Evolutionary conservation across 2,329 filamentous ascomycete species (phyloP), one percentile per base, ranked within the genome.

Genomic region (Xylaria sp.): DNA sequence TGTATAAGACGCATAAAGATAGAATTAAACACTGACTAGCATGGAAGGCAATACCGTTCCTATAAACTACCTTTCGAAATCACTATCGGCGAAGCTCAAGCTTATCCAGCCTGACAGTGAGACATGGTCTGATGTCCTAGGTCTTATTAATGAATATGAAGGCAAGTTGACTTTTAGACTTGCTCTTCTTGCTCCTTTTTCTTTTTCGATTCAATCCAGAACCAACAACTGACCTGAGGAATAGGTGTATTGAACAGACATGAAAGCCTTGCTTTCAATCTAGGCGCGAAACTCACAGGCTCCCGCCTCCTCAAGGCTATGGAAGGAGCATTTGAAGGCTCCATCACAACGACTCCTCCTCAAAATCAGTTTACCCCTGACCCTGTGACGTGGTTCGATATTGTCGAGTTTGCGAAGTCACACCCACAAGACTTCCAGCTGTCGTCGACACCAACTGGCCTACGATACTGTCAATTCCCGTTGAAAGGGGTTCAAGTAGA

Each of bases 231-330:
- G 68, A 73, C 64, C 68, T 56, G 62, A 46, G 57, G 26, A 61
- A 46, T 68, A 86, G 93, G 90, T 72, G 92, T 96, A 17, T 84
- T 97, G 61, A 92, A 93, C 75, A 89, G 93, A 64, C 92, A 95
- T 79, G 93, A 97, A 81, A 95, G 92, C 79, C 88, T 97, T 74
- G 94, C 93, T 56, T 91, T 92, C 66, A 95, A 93, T 75, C 85
- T 97, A 31, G 93, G 93, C 74, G 93, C 93, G 64, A 92, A 93
- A 73, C 90, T 94, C 20, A 88, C 94, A 0, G 93, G 92, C 0
- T 93, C 93, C 28, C 93, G 94, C 60, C 82, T 97, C 70, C 88
- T 97, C 75, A 94, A 94, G 80, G 91, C 93, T 49, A 93, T 97
- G 78, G 93, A 97, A 79, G 88, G 92, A 62, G 86, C 95, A 65